These are phyloP conservation scores for Metahyphopichia silvanorum DNA, from an alignment of 805 yeast genomes.

Conservation along the genomic window DNA sequence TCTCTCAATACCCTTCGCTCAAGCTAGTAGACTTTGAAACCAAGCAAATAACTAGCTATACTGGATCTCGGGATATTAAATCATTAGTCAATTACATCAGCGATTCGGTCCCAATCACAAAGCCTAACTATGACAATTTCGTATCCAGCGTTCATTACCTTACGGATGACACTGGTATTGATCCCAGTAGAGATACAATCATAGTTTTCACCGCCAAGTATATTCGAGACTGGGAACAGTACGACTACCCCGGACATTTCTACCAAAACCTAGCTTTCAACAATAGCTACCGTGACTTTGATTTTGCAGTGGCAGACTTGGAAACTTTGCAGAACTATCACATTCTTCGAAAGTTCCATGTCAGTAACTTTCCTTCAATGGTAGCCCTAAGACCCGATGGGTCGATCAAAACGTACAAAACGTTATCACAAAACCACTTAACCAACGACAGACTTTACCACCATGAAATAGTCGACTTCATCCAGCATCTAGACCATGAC, in stretches of 20 bases:
- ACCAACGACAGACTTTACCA: slow-evolving; percentile 13
- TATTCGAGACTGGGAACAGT: slow-evolving; percentile 28
- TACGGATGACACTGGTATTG: slow-evolving; percentile 6
- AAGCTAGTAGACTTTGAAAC: slow-evolving; percentile 43
- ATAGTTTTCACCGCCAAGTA: slow-evolving; percentile 22
- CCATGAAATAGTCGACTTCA: slow-evolving; percentile 9
- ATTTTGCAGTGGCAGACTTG: slow-evolving; percentile 24
- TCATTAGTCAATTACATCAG: slow-evolving; percentile 19
- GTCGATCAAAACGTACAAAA: slow-evolving; percentile 18
- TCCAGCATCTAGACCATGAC: slow-evolving; percentile 13
- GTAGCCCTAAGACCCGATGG: slow-evolving; percentile 24
- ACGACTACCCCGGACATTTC: slow-evolving; percentile 31
- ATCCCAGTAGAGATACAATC: slow-evolving; percentile 10
- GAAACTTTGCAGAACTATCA: slow-evolving; percentile 15
- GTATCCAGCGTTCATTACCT: slow-evolving; percentile 11
- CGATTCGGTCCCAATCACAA: slow-evolving; percentile 7
- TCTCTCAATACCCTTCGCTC: slow-evolving; percentile 48
- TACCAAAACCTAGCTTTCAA: slow-evolving; percentile 23
- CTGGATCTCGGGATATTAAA: slow-evolving; percentile 19
- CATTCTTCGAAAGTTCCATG: slow-evolving; percentile 18
- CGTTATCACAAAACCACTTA: slow-evolving; percentile 17
- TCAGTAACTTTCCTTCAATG: slow-evolving; percentile 31
- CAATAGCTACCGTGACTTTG: slow-evolving; percentile 6
- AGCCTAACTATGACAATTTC: slow-evolving; percentile 19
- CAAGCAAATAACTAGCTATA: slow-evolving; percentile 35